Evolutionary conservation across 2,329 filamentous ascomycete species (phyloP), one percentile per base, ranked within the genome.

Genomic region (Alternaria longipes): DNA sequence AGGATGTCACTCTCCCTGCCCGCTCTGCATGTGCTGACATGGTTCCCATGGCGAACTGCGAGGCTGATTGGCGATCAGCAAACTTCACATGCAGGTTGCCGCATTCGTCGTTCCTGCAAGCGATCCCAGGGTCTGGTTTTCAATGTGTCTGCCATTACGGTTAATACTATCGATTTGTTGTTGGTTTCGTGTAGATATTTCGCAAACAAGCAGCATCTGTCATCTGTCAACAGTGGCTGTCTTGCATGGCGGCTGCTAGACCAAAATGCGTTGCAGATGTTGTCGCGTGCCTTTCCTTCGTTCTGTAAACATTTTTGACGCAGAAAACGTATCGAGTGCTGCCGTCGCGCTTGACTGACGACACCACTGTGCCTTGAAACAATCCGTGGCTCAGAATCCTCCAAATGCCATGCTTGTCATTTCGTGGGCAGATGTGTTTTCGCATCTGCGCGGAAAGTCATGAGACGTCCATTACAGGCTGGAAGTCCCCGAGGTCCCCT

Each of bases 231-330:
- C 14, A 50, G 46, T 24, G 34, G 8, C 30, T 22, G 32, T 55
- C 32, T 47, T 46, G 36, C 50, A 54, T 34, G 28, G 28, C 32
- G 14, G 46, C 22, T 16, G 38, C 46, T 50, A 14, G 14, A 50
- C 20, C 22, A 18, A 20, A 38, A 42, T 38, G 28, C 36, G 32
- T 44, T 47, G 49, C 58, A 41, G 36, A 45, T 50, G 38, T 41
- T 62, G 64, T 66, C 56, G 58, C 47, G 63, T 57, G 63, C 56
- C 42, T 47, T 44, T 45, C 34, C 55, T 28, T 56, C 55, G 20
- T 54, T 49, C 57, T 58, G 64, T 59, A 67, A 72, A 70, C 69
- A 66, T 54, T 32, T 62, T 50, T 74, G 70, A 71, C 46, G 69
- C 71, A 56, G 50, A 20, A 30, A 49, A 30, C 54, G 71, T 74